phyloP scores from a whole-genome alignment of 495 filamentous ascomycete genomes.

The Aspergillus campestris region DNA sequence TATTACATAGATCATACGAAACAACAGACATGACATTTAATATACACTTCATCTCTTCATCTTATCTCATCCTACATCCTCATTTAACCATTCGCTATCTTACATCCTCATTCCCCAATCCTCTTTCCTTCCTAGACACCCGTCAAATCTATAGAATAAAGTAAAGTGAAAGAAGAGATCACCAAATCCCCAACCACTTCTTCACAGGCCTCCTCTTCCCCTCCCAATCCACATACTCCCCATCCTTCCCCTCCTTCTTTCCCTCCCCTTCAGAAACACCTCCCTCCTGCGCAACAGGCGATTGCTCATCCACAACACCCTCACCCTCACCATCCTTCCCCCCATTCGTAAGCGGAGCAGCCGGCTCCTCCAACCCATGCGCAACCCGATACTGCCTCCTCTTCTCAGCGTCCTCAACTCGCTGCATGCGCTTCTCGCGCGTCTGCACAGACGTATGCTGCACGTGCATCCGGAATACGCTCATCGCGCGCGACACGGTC shows the following conservation, averaged over 20 bases:
- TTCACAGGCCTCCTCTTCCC: constrained; percentile 44
- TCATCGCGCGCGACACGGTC: constrained; percentile 46
- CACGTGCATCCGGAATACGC: constrained; percentile 64
- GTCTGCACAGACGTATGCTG: constrained; percentile 53
- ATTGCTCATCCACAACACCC: constrained; percentile 23
- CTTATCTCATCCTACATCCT: no score
- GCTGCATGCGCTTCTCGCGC: constrained; percentile 54
- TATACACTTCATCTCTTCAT: no score
- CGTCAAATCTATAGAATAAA: not conserved
- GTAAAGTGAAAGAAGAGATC: not conserved
- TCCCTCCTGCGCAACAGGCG: constrained; percentile 20
- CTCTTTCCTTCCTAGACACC: not conserved
- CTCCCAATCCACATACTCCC: constrained; percentile 33
- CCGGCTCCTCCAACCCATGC: constrained; percentile 61
- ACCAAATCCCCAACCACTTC: constrained; percentile 61
- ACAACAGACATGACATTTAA: no score
- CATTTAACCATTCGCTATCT: not conserved
- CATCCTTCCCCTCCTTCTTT: constrained; percentile 5
- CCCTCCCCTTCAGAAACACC: constrained; percentile 5
- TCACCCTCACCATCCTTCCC: no score
- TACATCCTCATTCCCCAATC: not conserved
- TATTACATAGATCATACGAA: no score
- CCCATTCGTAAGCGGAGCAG: no score
- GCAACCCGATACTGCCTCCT: constrained; percentile 68
- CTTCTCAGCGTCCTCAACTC: constrained; percentile 73